These are phyloP conservation scores for Lactarius sanguifluus DNA, from an alignment of 768 basidiomycete genomes.

Conservation along the genomic window DNA sequence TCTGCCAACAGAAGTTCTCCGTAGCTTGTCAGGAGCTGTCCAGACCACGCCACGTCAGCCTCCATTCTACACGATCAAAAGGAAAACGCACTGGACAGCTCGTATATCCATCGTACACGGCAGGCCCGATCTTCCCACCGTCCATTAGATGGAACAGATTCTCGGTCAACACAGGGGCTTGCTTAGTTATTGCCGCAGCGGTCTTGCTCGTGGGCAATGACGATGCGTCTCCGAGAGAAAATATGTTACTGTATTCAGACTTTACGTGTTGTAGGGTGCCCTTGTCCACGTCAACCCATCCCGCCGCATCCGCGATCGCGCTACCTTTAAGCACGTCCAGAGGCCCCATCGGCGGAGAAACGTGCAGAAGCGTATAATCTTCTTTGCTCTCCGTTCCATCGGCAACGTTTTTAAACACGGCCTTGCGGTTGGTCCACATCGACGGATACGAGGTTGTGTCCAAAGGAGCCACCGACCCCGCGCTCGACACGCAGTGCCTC, in stretches of 20 bases:
- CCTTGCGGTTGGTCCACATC: conserved; percentile 68
- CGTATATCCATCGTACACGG: conserved; percentile 85
- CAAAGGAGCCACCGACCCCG: conserved; percentile 77
- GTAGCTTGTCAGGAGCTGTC: conserved; percentile 75
- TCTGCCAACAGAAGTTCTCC: conserved; percentile 85
- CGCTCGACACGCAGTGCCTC: conserved; percentile 74
- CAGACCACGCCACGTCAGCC: conserved; percentile 4
- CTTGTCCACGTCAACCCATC: conserved; percentile 88
- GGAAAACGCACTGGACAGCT: conserved; percentile 70
- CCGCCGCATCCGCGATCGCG: conserved; percentile 73
- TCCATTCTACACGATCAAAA: conserved; percentile 9
- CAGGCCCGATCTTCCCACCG: conserved; percentile 65
- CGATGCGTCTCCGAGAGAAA: conserved; percentile 90
- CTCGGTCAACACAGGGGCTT: conserved; percentile 88
- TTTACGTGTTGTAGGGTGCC: conserved; percentile 82
- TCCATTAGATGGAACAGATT: conserved; percentile 79
- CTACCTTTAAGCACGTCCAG: conserved; percentile 75
- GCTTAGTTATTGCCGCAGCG: conserved; percentile 87
- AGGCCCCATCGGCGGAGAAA: conserved; percentile 90
- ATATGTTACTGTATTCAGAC: conserved; percentile 77
- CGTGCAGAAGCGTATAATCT: conserved; percentile 84
- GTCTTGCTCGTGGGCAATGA: conserved; percentile 95
- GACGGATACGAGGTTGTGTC: conserved; percentile 77
- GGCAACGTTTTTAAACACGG: conserved; percentile 73
- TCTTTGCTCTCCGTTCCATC: conserved; percentile 69